Evolutionary conservation across 495 filamentous ascomycete species (phyloP).

Genomic region (Trichoderma erinaceum): DNA sequence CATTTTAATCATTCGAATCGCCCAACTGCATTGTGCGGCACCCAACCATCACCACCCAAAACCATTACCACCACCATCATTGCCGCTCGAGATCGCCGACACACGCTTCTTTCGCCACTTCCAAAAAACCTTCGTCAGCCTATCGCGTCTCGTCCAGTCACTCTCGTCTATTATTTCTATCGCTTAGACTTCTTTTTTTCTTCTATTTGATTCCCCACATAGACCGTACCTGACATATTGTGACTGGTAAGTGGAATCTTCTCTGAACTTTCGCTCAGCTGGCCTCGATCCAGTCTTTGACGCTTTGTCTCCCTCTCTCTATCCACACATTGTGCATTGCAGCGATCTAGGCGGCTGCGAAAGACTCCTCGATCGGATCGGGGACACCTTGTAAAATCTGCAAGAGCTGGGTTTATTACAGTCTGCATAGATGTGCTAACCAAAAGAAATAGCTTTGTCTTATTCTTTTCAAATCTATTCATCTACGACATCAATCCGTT

Average conservation of each 20-base stretch:
- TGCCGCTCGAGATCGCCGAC: conserved; percentile 2
- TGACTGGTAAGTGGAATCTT: background rate
- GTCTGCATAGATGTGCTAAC: background rate
- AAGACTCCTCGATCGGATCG: background rate
- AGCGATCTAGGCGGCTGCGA: background rate
- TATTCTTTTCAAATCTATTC: background rate
- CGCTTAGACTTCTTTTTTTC: background rate
- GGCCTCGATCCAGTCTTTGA: background rate
- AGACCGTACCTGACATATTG: conserved; percentile 12
- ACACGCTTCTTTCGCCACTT: conserved; percentile 9
- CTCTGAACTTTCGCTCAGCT: background rate
- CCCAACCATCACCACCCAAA: background rate
- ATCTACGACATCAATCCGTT: background rate
- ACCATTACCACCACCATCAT: background rate
- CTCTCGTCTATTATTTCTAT: background rate
- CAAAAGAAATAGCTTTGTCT: background rate
- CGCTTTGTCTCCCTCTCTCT: background rate
- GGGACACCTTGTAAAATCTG: background rate
- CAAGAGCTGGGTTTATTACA: background rate
- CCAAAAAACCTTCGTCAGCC: conserved; percentile 11
- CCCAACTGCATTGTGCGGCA: conserved; percentile 4
- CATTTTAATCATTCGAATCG: conserved; percentile 6
- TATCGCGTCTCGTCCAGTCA: conserved; percentile 10
- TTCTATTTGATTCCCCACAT: conserved; percentile 12
- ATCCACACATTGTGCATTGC: background rate